Evolutionary conservation across 2,329 filamentous ascomycete species (phyloP).

Genomic region (Alternaria sp.): DNA sequence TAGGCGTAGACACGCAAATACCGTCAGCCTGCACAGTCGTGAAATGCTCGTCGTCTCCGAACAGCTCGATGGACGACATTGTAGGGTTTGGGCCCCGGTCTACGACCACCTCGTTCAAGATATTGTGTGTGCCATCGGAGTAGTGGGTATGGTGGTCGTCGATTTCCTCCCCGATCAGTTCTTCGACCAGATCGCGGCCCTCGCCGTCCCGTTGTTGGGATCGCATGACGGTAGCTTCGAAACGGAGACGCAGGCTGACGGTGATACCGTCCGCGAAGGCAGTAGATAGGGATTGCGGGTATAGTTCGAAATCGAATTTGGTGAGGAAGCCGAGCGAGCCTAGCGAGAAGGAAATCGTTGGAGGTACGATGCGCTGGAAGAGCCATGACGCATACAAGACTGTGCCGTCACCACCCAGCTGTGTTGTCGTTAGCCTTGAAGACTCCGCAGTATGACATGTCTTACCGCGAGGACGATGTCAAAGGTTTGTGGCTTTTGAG

Average conservation of each 20-base stretch:
- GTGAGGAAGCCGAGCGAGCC: slow-evolving; percentile 94
- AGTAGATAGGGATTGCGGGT: slow-evolving; percentile 69
- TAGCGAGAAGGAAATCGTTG: slow-evolving; percentile 87
- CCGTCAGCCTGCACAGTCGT: slow-evolving; percentile 93
- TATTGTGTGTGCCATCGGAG: slow-evolving; percentile 84
- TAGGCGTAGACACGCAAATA: slow-evolving; percentile 91
- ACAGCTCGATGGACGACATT: slow-evolving; percentile 90
- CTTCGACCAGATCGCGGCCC: slow-evolving; percentile 70
- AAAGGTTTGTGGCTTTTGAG: slow-evolving; percentile 80
- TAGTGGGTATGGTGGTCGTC: slow-evolving; percentile 85
- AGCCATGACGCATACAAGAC: slow-evolving; percentile 96
- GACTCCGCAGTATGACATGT: neutral
- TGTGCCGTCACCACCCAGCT: slow-evolving; percentile 91
- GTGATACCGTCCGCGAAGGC: slow-evolving; percentile 85
- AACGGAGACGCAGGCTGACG: slow-evolving; percentile 83
- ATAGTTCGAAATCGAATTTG: slow-evolving; percentile 89
- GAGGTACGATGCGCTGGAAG: slow-evolving; percentile 93
- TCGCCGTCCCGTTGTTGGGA: slow-evolving; percentile 60
- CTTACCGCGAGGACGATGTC: slow-evolving; percentile 84
- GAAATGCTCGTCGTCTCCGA: slow-evolving; percentile 94
- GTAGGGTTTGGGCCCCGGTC: slow-evolving; percentile 93
- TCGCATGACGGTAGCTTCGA: slow-evolving; percentile 94
- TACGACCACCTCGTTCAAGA: slow-evolving; percentile 95
- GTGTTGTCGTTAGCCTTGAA: slow-evolving; percentile 6
- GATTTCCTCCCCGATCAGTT: slow-evolving; percentile 84